A percentile compares a stretch with the other conserved stretches of the same genome.
These are phyloP conservation scores for Sporisorium sorghi DNA, from an alignment of 1,284 basidiomycete species.

Conservation along the genomic window DNA sequence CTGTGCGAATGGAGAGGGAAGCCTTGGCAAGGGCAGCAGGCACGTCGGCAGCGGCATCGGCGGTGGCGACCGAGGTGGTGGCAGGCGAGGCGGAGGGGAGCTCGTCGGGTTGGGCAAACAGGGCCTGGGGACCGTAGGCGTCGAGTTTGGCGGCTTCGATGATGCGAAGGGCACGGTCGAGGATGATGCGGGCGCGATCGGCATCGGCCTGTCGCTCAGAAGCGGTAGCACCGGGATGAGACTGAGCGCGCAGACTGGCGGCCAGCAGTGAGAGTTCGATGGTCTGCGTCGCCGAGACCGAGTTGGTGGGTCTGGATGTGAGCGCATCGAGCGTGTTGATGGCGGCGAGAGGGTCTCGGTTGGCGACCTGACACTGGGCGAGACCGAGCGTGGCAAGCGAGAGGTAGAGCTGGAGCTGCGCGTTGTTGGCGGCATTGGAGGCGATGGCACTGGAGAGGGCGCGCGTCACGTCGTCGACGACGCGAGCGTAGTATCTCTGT, in stretches of 20 bases:
- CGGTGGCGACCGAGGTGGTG: slow-evolving; percentile 18
- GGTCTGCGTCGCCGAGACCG: slow-evolving; percentile 40
- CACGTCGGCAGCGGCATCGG: slow-evolving; percentile 31
- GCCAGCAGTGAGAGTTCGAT: slow-evolving; percentile 62
- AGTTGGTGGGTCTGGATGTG: slow-evolving; percentile 39
- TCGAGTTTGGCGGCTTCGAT: slow-evolving; percentile 56
- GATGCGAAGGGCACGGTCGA: slow-evolving; percentile 62
- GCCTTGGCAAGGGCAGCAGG: slow-evolving; percentile 50
- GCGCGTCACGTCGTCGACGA: slow-evolving; percentile 57
- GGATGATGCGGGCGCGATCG: slow-evolving; percentile 55
- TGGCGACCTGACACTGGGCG: slow-evolving; percentile 63
- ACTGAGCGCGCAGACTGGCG: slow-evolving; percentile 55
- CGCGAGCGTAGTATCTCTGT: slow-evolving; percentile 60
- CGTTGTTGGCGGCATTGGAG: slow-evolving; percentile 17
- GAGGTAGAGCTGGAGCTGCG: slow-evolving; percentile 46
- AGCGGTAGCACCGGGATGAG: slow-evolving; percentile 58
- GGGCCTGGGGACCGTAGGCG: slow-evolving; percentile 31
- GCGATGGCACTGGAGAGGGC: slow-evolving; percentile 24
- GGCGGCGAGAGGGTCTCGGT: slow-evolving; percentile 58
- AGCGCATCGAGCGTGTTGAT: slow-evolving; percentile 61
- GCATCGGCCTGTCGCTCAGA: slow-evolving; percentile 50
- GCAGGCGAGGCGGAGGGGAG: slow-evolving; percentile 24
- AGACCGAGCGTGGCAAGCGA: slow-evolving; percentile 65
- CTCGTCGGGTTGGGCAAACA: slow-evolving; percentile 39
- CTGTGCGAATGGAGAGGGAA: slow-evolving; percentile 43